Conservation (phyloP, 192 early-diverging fungal genomes). For the Coemansia sp. region DNA sequence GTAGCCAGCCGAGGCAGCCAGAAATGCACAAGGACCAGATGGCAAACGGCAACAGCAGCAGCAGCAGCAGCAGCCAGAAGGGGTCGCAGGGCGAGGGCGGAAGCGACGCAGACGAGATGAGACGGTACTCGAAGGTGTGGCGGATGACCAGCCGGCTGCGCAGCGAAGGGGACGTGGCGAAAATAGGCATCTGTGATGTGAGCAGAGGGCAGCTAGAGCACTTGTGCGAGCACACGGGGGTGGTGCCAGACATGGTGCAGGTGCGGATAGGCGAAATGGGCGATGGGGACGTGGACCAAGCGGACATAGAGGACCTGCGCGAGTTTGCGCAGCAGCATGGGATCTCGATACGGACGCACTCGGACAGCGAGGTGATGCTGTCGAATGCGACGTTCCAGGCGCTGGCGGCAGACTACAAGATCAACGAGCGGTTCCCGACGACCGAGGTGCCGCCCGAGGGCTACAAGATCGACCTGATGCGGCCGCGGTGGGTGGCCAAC, state of each 20-base stretch:
- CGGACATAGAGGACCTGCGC: conserved; percentile 17
- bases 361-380: conserved; percentile 34
- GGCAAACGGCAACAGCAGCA: background rate
- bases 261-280: conserved; percentile 21
- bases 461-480: conserved; percentile 49
- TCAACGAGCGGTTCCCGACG: conserved; percentile 53
- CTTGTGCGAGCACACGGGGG: conserved; percentile 20
- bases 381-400: conserved; percentile 37
- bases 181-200: conserved; percentile 44
- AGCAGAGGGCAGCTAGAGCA: conserved; percentile 28
- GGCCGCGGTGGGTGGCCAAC: conserved; percentile 50
- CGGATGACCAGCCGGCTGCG: conserved; percentile 17
- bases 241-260: conserved; percentile 43
- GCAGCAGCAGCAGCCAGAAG: background rate
- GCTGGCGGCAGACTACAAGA: conserved; percentile 40
- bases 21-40: background rate
- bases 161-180: conserved; percentile 22
- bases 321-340: conserved; percentile 16
- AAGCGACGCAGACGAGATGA: conserved; percentile 21
- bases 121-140: conserved; percentile 45
- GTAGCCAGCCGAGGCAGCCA: background rate
- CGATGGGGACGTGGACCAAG: background rate
- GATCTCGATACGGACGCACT: conserved; percentile 36
- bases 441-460: conserved; percentile 48
- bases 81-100: background rate